Base-by-base conservation (phyloP, 2,329 filamentous ascomycete species). In the Lasiodiplodia hormozganensis region DNA sequence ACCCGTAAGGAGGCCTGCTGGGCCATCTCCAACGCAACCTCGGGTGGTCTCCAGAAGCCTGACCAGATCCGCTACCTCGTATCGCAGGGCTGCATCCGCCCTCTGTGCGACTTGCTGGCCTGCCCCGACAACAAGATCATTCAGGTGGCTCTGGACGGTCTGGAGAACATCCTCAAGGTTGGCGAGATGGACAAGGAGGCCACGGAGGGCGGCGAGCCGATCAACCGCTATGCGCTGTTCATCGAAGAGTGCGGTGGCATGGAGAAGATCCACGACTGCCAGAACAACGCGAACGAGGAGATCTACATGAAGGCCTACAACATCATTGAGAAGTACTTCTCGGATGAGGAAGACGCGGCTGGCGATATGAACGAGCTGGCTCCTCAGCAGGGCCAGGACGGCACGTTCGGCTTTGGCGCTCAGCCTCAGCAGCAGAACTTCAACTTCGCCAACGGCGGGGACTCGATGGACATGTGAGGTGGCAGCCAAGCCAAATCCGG, bases 241-340 rank as follows among this genome's bases (percentile, higher is more conserved):
- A 99, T 99, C 74, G 96, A 99, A 84, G 96, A 99, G 83, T 97
- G 94, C 74, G 93, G 94, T 77, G 96, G 96, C 73, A 99, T 99
- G 96, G 96, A 98, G 86, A 98, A 98, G 90, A 98, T 99, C 75
- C 96, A 99, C 84, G 95, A 98, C 76, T 98, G 96, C 88, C 96
- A 99, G 86, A 97, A 96, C 86, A 99, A 99, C 77, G 95, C 95
- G 85, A 99, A 99, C 84, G 96, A 99, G 84, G 96, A 99, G 84
- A 99, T 99, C 75, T 99, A 99, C 87, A 98, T 99, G 95, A 99
- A 99, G 89, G 96, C 96, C 0, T 99, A 98, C 88, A 98, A 97
- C 88, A 99, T 99, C 83, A 99, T 99, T 74, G 96, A 99, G 87
- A 97, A 97, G 86, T 99, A 99, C 88, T 99, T 99, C 85, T 97